Base-by-base conservation (phyloP, 768 basidiomycete genomes). In the Suillus subalutaceus region DNA sequence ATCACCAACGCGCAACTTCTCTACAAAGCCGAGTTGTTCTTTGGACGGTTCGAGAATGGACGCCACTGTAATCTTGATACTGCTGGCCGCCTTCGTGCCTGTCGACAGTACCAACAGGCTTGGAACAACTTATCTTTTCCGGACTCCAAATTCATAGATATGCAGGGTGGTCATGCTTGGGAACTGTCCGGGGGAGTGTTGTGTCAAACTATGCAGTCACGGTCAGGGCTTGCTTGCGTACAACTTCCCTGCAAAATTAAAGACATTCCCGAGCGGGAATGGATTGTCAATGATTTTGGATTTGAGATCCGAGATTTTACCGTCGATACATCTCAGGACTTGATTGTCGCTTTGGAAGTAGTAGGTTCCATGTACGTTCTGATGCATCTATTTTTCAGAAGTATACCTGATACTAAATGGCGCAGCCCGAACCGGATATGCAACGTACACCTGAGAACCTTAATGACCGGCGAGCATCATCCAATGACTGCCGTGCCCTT, bases 131-230 rank as follows among this genome's bases (percentile, higher is more conserved):
- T 80, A 63, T 12, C 65, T 6, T 77, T 71, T 67, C 16, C 71
- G 2, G 65, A 69, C 2, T 63, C n/a, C 12, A 65, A 63, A 2
- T 32, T 61, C 16, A 70, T 73, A 6, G 62, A 68, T 8, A 68
- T 72, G 63, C 53, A 58, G 30, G 62, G 66, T 6, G 72, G 77
- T 1, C 48, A 67, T 23, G 67, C 68, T 26, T 80, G 80, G 79
- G 80, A 80, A 61, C 68, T 81, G 56, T 68, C 71, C 12, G 75
- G 77, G 56, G 79, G 79, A 60, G 69, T 81, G 20, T 70, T 80
- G 30, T 75, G 72, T 1, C 75, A 76, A n/a, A 72, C 72, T 5
- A 66, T 65, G 2, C 64, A 66, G 57, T 63, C 44, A 69, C 64
- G 68, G 50, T 62, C 37, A 69, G 16, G 64, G 35, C 48, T 62